Evolutionary conservation across 1,139 yeast genomes (phyloP).

Genomic region (Maudiozyma humilis): DNA sequence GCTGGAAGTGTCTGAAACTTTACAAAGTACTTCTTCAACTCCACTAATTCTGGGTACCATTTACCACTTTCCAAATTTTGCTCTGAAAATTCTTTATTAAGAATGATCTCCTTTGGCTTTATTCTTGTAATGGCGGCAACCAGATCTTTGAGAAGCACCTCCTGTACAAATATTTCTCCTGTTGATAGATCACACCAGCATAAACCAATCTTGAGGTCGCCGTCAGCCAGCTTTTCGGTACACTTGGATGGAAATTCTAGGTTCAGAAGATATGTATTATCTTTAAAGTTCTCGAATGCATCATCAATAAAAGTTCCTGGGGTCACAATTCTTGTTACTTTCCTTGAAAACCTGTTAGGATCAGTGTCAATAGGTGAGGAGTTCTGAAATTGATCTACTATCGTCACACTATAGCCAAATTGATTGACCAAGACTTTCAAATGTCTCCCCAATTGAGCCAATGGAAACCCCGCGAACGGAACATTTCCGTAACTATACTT

Average conservation of each 20-base stretch:
- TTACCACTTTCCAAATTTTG: slow-evolving; percentile 37
- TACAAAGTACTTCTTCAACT: slow-evolving; percentile 52
- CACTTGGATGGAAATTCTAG: slow-evolving; percentile 50
- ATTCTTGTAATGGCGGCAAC: slow-evolving; percentile 33
- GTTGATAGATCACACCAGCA: slow-evolving; percentile 88
- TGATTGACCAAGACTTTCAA: slow-evolving; percentile 66
- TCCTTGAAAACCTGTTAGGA: slow-evolving; percentile 47
- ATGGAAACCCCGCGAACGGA: slow-evolving; percentile 91
- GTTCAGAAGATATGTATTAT: slow-evolving; percentile 63
- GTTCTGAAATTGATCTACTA: slow-evolving; percentile 57
- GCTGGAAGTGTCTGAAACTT: slow-evolving; percentile 42
- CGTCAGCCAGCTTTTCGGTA: slow-evolving; percentile 38
- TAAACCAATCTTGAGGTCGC: slow-evolving; percentile 52
- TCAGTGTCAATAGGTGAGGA: slow-evolving; percentile 22
- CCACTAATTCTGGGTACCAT: slow-evolving; percentile 55
- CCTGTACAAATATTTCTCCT: slow-evolving; percentile 62
- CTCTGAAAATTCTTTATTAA: slow-evolving; percentile 28
- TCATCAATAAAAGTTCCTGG: slow-evolving; percentile 94
- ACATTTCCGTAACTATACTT: slow-evolving; percentile 42
- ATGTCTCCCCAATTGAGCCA: slow-evolving; percentile 60
- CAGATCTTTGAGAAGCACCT: slow-evolving; percentile 28
- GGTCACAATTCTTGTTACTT: slow-evolving; percentile 71
- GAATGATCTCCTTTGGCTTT: slow-evolving; percentile 33
- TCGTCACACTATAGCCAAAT: slow-evolving; percentile 61
- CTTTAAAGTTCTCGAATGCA: slow-evolving; percentile 62